phyloP scores from a whole-genome alignment of 352 stramenopile genomes.

The Globisporangium spiculum region DNA sequence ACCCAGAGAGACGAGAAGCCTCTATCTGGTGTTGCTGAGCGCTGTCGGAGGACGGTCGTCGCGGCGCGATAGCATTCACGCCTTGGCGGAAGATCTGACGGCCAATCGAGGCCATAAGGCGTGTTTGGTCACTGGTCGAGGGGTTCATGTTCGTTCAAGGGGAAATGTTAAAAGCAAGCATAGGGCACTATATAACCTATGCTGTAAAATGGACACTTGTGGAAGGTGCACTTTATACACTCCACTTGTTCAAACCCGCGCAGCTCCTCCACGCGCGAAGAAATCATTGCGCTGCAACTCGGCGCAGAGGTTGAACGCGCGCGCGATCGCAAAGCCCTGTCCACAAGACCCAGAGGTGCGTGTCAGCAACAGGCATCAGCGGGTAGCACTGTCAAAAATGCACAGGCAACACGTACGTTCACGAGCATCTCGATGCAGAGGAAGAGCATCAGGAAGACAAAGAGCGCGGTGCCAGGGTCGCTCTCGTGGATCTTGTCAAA shows the following conservation, averaged over 20 bases:
- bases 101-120: too few relatives aligned
- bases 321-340: slow-evolving; percentile 52
- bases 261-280: slow-evolving; percentile 38
- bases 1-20: too few relatives aligned
- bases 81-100: too few relatives aligned
- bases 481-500: slow-evolving; percentile 22
- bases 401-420: slow-evolving; percentile 35
- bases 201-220: too few relatives aligned
- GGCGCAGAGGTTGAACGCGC: slow-evolving; percentile 54
- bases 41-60: too few relatives aligned
- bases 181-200: too few relatives aligned
- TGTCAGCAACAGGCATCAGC: background rate
- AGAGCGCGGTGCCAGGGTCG: slow-evolving; percentile 40
- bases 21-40: too few relatives aligned
- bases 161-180: too few relatives aligned
- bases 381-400: background rate
- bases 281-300: slow-evolving; percentile 75
- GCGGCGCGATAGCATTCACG: too few relatives aligned
- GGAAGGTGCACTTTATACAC: too few relatives aligned
- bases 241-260: slow-evolving; percentile 8
- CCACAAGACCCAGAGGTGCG: background rate
- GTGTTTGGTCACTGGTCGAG: too few relatives aligned
- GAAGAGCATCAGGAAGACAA: slow-evolving; percentile 64
- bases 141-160: too few relatives aligned
- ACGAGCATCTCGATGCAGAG: slow-evolving; percentile 49